Evolutionary conservation across 495 filamentous ascomycete genomes (phyloP), one percentile per base, ranked within the genome.

Genomic region (Penicillium crystallinum): DNA sequence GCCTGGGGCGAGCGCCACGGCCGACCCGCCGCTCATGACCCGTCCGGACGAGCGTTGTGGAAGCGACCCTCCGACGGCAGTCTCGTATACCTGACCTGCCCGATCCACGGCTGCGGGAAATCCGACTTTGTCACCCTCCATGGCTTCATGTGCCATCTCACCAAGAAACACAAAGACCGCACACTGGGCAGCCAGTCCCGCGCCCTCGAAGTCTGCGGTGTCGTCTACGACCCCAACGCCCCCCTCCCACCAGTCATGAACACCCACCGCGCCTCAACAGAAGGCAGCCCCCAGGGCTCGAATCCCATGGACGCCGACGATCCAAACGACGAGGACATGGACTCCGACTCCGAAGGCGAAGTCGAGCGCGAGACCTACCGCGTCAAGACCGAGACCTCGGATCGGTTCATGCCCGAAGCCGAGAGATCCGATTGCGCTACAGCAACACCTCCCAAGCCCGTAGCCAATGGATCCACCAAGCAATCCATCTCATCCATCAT

Each of bases 91-190:
- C 67, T 78, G 2, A 73, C 68, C 17, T 78, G 75, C 29, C 73
- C 71, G 0, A 66, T 75, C 5, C 53, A 65, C 3, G 71, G 70
- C 23, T 78, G 75, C 50, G 69, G 66, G 4, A 76, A 75, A 61
- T 65, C 71, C 0, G 70, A 75, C 54, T 78, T 77, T 45, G 71
- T 75, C 44, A 74, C 72, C 1, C 66, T 76, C 14, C 71, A 75
- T 47, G 73, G 72, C 34, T 76, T 75, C 59, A 77, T 77, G 73
- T 77, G 73, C 61, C 73, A 77, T 42, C 57, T 77, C 46, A 77
- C 73, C 4, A 77, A 77, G 58, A 77, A 77, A 50, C 73, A 77
- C 57, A 77, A 77, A 43, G 73, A 77, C 58, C 72, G 73, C 47
- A 74, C 68, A 4, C 36, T 77, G 47, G 73, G 73, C 12, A 77